Base-by-base conservation (phyloP, 345 rosid genomes). In the Hypericum androsaemum region DNA sequence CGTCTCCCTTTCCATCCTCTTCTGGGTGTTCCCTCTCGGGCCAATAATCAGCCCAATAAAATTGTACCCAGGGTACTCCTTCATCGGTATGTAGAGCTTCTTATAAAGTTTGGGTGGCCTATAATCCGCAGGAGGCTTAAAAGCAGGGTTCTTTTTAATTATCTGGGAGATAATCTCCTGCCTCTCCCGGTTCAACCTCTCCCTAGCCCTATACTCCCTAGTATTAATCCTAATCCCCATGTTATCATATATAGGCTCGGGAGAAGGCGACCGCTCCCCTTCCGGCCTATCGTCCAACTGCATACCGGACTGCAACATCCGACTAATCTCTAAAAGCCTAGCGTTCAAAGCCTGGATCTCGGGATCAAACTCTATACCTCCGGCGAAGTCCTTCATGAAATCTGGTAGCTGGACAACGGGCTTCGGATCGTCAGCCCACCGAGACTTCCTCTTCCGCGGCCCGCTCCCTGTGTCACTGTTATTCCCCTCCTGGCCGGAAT, bases 381-480 rank as follows among this genome's bases (percentile, higher is more conserved):
- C 95, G 1, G 89, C 59, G 53, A 84, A 78, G 45, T 90, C 96
- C 54, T 83, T 88, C 80, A 83, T 78, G 64, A 85, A 92, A 70
- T 92, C 95, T 6, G 98, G 98, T 11, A 94, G 70, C 80, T 88
- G 94, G 69, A 88, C 66, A 56, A 72, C 41, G 1, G 87, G 94
- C 76, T 83, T 94, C 8, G 94, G 94, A 65, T 92, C 90, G 43
- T 88, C 90, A 0, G 95, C 95, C 98, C 95, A 92, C 42, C 99
- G 62, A 0, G 95, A 85, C 74, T 73, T 92, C 68, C 95, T 64
- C 84, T 88, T 88, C 74, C 73, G 67, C 6, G 74, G 58, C 11
- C 84, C 88, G 35, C 71, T 66, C 0, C 81, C 82, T 0, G 75
- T 53, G 8, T 79, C 96, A 22, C 43, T 56, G 9, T 64, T 72